These are phyloP conservation scores for Fusarium sp. DNA, from an alignment of 2,329 filamentous ascomycete genomes.

Conservation along the genomic window DNA sequence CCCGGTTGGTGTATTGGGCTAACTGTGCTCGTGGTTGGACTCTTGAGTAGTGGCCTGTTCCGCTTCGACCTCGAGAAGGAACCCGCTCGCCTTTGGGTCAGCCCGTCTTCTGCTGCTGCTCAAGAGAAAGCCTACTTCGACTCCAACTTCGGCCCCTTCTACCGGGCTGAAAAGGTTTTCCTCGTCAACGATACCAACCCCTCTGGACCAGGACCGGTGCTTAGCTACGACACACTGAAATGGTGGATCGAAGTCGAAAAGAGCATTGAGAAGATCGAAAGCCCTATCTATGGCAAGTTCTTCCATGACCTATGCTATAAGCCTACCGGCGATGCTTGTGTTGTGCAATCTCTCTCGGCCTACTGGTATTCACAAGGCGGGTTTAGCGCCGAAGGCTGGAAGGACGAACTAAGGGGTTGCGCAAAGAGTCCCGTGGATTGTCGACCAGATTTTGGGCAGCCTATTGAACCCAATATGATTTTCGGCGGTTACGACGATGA, in stretches of 20 bases:
- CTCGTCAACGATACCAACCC: slow-evolving; percentile 84
- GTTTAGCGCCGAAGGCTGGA: slow-evolving; percentile 68
- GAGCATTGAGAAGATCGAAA: slow-evolving; percentile 77
- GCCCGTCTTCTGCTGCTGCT: slow-evolving; percentile 88
- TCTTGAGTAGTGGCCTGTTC: slow-evolving; percentile 89
- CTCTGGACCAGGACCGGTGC: slow-evolving; percentile 75
- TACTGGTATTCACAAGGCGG: slow-evolving; percentile 78
- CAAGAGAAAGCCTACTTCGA: slow-evolving; percentile 96
- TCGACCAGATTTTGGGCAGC: slow-evolving; percentile 88
- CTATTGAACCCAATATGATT: slow-evolving; percentile 85
- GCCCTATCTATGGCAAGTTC: slow-evolving; percentile 72
- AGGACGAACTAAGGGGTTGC: slow-evolving; percentile 76
- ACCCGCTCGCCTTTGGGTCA: slow-evolving; percentile 95
- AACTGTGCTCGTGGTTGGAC: slow-evolving; percentile 78
- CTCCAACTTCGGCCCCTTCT: slow-evolving; percentile 92
- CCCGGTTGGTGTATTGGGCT: slow-evolving; percentile 83
- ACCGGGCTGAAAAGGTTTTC: slow-evolving; percentile 92
- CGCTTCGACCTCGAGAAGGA: slow-evolving; percentile 90
- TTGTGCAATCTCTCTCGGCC: slow-evolving; percentile 90
- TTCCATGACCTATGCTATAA: slow-evolving; percentile 94
- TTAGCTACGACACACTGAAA: slow-evolving; percentile 86
- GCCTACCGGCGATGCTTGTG: slow-evolving; percentile 87
- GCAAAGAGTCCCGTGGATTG: slow-evolving; percentile 84
- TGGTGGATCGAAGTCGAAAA: slow-evolving; percentile 97
- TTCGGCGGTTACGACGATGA: slow-evolving; percentile 81